Evolutionary conservation across 2,329 filamentous ascomycete genomes (phyloP).

Genomic region (Blastomyces emzantsi): DNA sequence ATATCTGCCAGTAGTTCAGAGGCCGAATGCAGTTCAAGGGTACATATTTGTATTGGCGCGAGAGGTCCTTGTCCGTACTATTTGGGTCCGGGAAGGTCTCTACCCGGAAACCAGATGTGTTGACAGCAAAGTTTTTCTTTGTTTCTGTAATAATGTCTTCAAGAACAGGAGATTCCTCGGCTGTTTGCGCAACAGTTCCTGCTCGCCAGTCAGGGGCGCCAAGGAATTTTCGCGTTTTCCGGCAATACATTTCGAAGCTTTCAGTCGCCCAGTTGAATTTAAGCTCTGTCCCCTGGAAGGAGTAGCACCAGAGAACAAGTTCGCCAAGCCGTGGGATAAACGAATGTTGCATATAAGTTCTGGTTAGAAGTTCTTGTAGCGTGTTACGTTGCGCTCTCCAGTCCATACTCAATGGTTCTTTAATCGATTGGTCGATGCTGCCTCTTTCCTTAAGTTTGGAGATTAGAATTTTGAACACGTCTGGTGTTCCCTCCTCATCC

Average conservation of each 20-base stretch:
- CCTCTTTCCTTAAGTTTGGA: constrained; percentile 39
- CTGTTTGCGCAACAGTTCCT: constrained; percentile 46
- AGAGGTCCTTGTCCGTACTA: constrained; percentile 42
- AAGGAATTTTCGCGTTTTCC: constrained; percentile 24
- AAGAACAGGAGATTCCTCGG: constrained; percentile 35
- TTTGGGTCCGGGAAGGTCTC: constrained; percentile 49
- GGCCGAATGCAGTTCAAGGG: constrained; percentile 47
- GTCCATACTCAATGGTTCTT: constrained; percentile 46
- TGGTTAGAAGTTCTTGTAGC: constrained; percentile 36
- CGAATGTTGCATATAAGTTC: constrained; percentile 37
- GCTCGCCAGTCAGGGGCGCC: constrained; percentile 46
- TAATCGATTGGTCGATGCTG: constrained; percentile 38
- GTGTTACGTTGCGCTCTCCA: constrained; percentile 45
- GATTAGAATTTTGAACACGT: constrained; percentile 44
- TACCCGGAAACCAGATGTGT: constrained; percentile 47
- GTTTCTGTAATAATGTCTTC: constrained; percentile 40
- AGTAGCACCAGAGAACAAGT: constrained; percentile 44
- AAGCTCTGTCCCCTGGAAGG: constrained; percentile 30
- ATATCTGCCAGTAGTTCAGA: constrained; percentile 45
- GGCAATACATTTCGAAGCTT: constrained; percentile 29
- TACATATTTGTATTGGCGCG: constrained; percentile 48
- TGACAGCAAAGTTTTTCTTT: constrained; percentile 35
- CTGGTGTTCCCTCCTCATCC: constrained; percentile 47
- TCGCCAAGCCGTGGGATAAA: constrained; percentile 50
- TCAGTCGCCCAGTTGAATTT: constrained; percentile 26